Conservation (phyloP, 2,329 filamentous ascomycete genomes). For the Cladophialophora immunda region DNA sequence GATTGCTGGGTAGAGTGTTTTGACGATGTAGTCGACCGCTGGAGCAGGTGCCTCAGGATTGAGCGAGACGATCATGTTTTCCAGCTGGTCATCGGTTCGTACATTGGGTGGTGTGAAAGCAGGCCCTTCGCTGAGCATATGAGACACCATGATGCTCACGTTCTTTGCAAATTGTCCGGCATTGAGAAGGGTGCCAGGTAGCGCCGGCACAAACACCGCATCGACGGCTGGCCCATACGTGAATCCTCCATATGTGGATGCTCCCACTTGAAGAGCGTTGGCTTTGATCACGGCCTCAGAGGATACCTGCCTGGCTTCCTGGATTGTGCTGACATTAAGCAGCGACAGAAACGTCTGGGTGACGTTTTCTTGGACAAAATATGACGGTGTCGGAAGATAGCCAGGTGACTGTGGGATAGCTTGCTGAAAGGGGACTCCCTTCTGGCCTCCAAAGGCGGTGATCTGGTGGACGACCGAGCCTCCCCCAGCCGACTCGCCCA, state of each 20-base stretch:
- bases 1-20: conserved; percentile 61
- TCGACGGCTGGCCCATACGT: conserved; percentile 59
- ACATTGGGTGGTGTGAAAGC: conserved; percentile 50
- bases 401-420: conserved; percentile 58
- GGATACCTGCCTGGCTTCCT: conserved; percentile 54
- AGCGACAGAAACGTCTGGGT: conserved; percentile 52
- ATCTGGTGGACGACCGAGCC: conserved; percentile 66
- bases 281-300: conserved; percentile 52
- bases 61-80: conserved; percentile 34
- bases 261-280: conserved; percentile 54
- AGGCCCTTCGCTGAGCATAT: conserved; percentile 55
- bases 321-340: conserved; percentile 55
- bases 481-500: conserved; percentile 61
- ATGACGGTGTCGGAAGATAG: conserved; percentile 47
- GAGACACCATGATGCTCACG: conserved; percentile 56
- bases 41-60: conserved; percentile 42
- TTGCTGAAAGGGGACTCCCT: conserved; percentile 45
- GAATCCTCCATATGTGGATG: conserved; percentile 52
- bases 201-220: conserved; percentile 57
- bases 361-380: conserved; percentile 49
- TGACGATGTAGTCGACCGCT: conserved; percentile 54
- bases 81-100: conserved; percentile 40
- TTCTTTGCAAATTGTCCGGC: conserved; percentile 55
- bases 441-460: conserved; percentile 59
- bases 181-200: conserved; percentile 55